These are phyloP conservation scores for Colletotrichum camelliae DNA, from an alignment of 2,329 filamentous ascomycete genomes.

Conservation along the genomic window DNA sequence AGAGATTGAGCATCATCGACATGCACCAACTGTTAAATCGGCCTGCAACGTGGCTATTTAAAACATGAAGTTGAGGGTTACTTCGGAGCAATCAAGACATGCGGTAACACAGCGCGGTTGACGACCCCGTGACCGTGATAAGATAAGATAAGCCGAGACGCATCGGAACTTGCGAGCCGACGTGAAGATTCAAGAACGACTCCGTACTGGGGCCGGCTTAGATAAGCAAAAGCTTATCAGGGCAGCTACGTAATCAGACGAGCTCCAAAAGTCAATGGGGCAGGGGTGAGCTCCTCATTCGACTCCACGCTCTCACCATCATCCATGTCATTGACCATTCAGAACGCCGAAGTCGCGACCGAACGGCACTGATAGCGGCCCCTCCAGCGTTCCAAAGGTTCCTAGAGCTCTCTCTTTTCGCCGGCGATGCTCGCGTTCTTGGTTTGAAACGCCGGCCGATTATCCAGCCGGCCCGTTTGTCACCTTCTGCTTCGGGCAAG, in stretches of 20 bases:
- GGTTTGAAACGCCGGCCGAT: constrained; percentile 16
- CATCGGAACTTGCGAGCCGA: background rate
- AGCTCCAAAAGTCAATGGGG: background rate
- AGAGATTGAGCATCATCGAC: background rate
- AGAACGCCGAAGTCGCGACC: constrained; percentile 19
- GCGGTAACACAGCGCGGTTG: too few relatives aligned
- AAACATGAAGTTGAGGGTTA: background rate
- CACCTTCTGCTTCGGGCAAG: constrained; percentile 20
- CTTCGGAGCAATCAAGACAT: background rate
- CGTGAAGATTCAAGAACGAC: too few relatives aligned
- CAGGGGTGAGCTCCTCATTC: constrained; percentile 21
- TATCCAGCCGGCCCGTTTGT: constrained; percentile 8
- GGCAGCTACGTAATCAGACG: constrained; percentile 14
- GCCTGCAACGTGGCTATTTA: background rate
- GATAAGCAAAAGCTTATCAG: constrained; percentile 7
- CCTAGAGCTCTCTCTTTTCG: background rate
- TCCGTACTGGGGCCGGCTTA: background rate
- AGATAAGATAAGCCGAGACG: background rate
- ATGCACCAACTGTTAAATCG: background rate
- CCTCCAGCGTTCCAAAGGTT: background rate
- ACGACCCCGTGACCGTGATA: background rate
- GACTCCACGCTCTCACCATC: constrained; percentile 18
- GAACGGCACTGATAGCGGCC: constrained; percentile 5
- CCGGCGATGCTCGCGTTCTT: constrained; percentile 6
- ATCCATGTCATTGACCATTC: constrained; percentile 18